phyloP scores from a whole-genome alignment of 2,329 filamentous ascomycete genomes.

The Alternaria metachromatica region DNA sequence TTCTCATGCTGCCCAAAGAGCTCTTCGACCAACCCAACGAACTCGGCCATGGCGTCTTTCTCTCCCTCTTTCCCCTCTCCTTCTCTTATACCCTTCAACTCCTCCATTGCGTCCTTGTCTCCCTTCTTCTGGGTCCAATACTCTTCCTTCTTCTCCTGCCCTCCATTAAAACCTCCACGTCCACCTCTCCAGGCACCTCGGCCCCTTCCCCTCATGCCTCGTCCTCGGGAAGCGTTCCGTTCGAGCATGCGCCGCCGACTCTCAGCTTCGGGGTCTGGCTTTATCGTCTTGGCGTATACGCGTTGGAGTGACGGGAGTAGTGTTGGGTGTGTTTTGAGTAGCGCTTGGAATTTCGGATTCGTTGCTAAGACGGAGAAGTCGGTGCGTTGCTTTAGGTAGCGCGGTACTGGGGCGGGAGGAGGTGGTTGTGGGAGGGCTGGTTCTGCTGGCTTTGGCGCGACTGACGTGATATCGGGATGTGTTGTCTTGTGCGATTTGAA shows the following conservation, averaged over 20 bases:
- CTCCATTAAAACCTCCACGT: slow-evolving; percentile 17
- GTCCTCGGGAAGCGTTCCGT: slow-evolving; percentile 23
- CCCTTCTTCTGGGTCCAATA: slow-evolving; percentile 42
- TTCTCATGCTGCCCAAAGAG: slow-evolving; percentile 22
- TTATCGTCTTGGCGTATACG: slow-evolving; percentile 43
- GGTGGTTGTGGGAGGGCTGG: slow-evolving; percentile 33
- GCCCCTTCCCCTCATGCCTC: slow-evolving; percentile 22
- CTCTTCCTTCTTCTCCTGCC: slow-evolving; percentile 10
- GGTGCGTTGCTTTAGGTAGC: slow-evolving; percentile 38
- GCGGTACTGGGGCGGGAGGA: slow-evolving; percentile 35
- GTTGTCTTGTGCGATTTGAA: slow-evolving; percentile 42
- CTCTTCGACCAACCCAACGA: slow-evolving; percentile 42
- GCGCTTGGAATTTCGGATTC: slow-evolving; percentile 32
- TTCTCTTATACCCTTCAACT: slow-evolving; percentile 34
- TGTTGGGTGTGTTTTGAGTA: slow-evolving; percentile 35
- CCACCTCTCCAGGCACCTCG: slow-evolving; percentile 19
- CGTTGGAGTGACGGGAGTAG: slow-evolving; percentile 38
- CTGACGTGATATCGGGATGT: slow-evolving; percentile 17
- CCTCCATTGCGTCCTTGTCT: slow-evolving; percentile 37
- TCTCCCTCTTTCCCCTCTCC: slow-evolving; percentile 39
- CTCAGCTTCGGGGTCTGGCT: slow-evolving; percentile 39
- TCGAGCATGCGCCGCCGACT: slow-evolving; percentile 18
- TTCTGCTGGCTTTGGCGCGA: slow-evolving; percentile 1
- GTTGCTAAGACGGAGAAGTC: slow-evolving; percentile 43
- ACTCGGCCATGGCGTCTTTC: slow-evolving; percentile 51